Evolutionary conservation across 2,329 filamentous ascomycete species (phyloP).

Genomic region (Talaromyces sp.): DNA sequence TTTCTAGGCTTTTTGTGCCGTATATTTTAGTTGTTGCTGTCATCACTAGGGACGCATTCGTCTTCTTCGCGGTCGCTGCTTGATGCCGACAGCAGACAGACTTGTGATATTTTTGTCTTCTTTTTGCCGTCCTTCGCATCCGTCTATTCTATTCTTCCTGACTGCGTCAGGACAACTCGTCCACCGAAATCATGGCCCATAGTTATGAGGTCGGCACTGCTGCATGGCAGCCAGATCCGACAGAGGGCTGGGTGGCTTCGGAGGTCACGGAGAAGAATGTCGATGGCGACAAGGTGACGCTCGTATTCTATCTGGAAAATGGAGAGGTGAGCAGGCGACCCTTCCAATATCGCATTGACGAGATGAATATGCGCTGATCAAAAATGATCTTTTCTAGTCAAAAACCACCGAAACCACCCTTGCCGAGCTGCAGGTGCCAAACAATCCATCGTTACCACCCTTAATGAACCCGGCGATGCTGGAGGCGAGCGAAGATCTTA

Average conservation of each 20-base stretch:
- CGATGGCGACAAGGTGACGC: slow-evolving; percentile 78
- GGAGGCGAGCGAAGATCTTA: slow-evolving; percentile 96
- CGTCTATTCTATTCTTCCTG: not conserved
- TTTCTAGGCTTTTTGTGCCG: slow-evolving; percentile 10
- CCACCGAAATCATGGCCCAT: slow-evolving; percentile 65
- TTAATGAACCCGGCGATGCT: slow-evolving; percentile 98
- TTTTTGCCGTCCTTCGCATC: slow-evolving; percentile 6
- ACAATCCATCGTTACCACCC: slow-evolving; percentile 75
- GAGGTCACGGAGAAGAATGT: slow-evolving; percentile 83
- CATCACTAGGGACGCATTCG: slow-evolving; percentile 9
- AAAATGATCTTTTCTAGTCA: slow-evolving; percentile 48
- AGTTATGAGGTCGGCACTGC: slow-evolving; percentile 93
- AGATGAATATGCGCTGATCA: slow-evolving; percentile 15
- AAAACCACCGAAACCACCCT: slow-evolving; percentile 74
- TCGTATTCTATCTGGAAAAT: slow-evolving; percentile 86
- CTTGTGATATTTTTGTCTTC: slow-evolving; percentile 8
- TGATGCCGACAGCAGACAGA: slow-evolving; percentile 18
- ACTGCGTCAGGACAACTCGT: slow-evolving; percentile 3
- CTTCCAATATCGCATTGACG: not conserved
- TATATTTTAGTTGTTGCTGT: slow-evolving; percentile 1
- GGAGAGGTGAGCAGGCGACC: slow-evolving; percentile 66
- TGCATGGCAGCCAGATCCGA: slow-evolving; percentile 95
- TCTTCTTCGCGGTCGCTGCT: slow-evolving; percentile 18
- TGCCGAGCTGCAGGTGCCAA: slow-evolving; percentile 70
- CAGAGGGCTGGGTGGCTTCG: slow-evolving; percentile 95